Conservation (phyloP, 441 rosid genomes). For the Pelargonium myrrhifolium region DNA sequence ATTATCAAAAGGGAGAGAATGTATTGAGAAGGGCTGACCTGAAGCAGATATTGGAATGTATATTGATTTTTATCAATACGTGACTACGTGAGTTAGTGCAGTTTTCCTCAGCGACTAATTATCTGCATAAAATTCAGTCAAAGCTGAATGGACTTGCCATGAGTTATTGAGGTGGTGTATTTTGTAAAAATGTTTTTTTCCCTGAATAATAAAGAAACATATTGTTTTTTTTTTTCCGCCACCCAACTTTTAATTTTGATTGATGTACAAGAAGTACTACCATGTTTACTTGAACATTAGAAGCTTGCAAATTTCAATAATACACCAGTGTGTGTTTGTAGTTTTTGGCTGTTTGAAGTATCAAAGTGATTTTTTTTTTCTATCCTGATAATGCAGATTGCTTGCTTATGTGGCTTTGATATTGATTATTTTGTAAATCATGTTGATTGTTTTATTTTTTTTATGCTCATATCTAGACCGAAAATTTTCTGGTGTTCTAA, state of each 20-base stretch:
- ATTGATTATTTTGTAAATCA: too few relatives aligned
- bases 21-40: not conserved
- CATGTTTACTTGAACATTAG: not conserved
- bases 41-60: not conserved
- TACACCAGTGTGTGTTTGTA: not conserved
- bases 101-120: not conserved
- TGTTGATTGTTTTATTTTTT: too few relatives aligned
- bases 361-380: not conserved
- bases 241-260: not conserved
- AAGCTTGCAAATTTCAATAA: not conserved
- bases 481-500: too few relatives aligned
- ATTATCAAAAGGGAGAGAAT: not conserved
- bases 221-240: too few relatives aligned
- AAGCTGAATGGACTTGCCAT: slow-evolving; percentile 1
- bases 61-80: not conserved
- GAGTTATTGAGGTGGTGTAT: slow-evolving; percentile 1
- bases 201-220: too few relatives aligned
- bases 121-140: not conserved
- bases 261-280: not conserved
- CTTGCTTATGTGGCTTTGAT: not conserved
- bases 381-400: not conserved
- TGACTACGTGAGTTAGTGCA: not conserved
- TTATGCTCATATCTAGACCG: too few relatives aligned
- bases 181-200: not conserved
- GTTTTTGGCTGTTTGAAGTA: not conserved